A percentile compares a stretch with the other conserved stretches of the same genome.
Conservation (phyloP, 805 yeast species). For the Kuraishia cidri region DNA sequence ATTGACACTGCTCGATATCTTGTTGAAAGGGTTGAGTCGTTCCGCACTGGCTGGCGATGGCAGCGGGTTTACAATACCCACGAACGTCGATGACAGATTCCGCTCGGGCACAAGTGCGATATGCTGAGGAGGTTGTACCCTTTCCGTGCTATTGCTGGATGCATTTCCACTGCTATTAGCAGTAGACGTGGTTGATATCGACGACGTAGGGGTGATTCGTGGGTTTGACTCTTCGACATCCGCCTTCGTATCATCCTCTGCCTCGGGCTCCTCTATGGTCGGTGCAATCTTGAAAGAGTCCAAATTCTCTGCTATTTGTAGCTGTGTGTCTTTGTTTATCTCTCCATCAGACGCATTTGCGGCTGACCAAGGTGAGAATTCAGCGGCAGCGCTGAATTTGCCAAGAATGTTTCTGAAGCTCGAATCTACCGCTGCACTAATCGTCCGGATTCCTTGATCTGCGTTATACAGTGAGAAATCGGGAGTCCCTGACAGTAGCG, state of each 20-base stretch:
- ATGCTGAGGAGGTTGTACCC: conserved; percentile 9
- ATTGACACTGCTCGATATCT: conserved; percentile 20
- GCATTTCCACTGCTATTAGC: conserved; percentile 1
- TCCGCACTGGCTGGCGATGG: conserved; percentile 5
- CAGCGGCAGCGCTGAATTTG: conserved; percentile 9
- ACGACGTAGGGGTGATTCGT: conserved; percentile 18
- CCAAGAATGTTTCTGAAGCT: conserved; percentile 23
- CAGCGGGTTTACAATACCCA: no score
- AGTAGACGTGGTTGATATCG: conserved; percentile 14
- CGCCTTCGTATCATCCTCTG: conserved; percentile 1
- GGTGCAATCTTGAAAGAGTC: conserved; percentile 8
- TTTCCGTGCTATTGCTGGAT: neutral
- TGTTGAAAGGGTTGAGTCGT: conserved; percentile 8
- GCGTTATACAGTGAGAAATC: conserved; percentile 21
- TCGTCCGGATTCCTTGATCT: conserved; percentile 23
- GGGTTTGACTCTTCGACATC: conserved; percentile 2
- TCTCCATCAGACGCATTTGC: conserved; percentile 1
- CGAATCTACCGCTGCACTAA: conserved; percentile 23
- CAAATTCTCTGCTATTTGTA: conserved; percentile 18
- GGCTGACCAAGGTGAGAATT: neutral
- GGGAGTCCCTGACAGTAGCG: conserved; percentile 2
- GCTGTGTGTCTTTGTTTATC: conserved; percentile 1
- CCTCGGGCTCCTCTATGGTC: conserved; percentile 1
- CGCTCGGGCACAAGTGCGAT: no score
- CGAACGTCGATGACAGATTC: no score